Percentiles rank a stretch among this genome's conserved stretches.
Conservation (phyloP, 2,329 filamentous ascomycete genomes). For the Microdochium paspali region DNA sequence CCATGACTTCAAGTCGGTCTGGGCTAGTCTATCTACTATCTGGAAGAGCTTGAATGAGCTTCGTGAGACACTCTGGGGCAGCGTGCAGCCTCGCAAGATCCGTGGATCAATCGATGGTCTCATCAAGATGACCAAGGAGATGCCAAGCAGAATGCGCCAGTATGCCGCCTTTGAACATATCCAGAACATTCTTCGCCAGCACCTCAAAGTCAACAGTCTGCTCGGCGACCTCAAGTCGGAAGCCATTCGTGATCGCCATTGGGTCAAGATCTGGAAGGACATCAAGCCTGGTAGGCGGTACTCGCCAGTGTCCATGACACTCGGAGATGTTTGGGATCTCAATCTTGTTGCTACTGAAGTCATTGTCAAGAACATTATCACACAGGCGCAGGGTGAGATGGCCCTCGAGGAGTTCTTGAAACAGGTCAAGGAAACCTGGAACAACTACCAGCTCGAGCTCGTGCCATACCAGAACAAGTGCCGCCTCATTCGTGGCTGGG, state of each 20-base stretch:
- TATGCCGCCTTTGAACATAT: constrained; percentile 99
- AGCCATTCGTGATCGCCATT: constrained; percentile 91
- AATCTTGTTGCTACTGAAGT: constrained; percentile 81
- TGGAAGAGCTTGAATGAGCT: constrained; percentile 96
- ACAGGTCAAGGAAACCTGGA: constrained; percentile 94
- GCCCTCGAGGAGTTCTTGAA: constrained; percentile 95
- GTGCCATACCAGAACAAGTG: constrained; percentile 98
- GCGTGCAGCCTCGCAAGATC: constrained; percentile 89
- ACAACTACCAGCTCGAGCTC: constrained; percentile 86
- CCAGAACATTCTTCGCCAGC: constrained; percentile 77
- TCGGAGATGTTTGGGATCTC: constrained; percentile 98
- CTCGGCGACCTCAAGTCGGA: constrained; percentile 91
- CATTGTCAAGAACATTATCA: constrained; percentile 85
- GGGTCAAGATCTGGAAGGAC: constrained; percentile 95
- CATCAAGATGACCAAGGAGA: constrained; percentile 97
- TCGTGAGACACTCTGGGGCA: constrained; percentile 87
- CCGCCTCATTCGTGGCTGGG: constrained; percentile 92
- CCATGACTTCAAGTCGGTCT: constrained; percentile 97
- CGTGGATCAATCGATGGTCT: constrained; percentile 80
- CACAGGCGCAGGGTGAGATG: constrained; percentile 96
- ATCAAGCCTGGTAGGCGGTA: constrained; percentile 89
- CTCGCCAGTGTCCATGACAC: constrained; percentile 84
- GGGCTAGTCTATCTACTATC: constrained; percentile 89
- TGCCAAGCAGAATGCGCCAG: constrained; percentile 97
- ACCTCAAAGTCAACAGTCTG: constrained; percentile 84